These are phyloP conservation scores for Quercus parvula DNA, from an alignment of 306 rosid genomes.

Conservation along the genomic window DNA sequence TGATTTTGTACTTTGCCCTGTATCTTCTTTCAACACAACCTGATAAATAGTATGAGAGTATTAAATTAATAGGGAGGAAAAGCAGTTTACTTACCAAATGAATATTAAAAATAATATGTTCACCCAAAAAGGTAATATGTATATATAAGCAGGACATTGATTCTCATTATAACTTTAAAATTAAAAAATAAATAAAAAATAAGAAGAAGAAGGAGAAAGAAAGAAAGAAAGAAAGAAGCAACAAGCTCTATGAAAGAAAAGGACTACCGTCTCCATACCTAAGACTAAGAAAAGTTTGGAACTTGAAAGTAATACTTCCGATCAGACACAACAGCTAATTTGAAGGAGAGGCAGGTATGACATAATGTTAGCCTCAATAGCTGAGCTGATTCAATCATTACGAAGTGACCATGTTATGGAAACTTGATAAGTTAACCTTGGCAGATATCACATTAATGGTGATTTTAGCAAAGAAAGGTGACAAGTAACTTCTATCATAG, in stretches of 20 bases:
- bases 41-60: conserved; percentile 25
- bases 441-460: too few relatives aligned
- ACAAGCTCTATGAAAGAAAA: not conserved
- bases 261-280: not conserved
- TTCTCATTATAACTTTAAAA: not conserved
- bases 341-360: not conserved
- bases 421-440: too few relatives aligned
- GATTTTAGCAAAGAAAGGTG: too few relatives aligned
- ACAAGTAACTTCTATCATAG: too few relatives aligned
- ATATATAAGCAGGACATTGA: not conserved
- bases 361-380: too few relatives aligned
- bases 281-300: not conserved
- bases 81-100: not conserved
- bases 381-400: too few relatives aligned
- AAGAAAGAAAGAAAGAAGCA: not conserved
- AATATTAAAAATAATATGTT: not conserved
- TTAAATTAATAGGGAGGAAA: not conserved
- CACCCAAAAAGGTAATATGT: not conserved
- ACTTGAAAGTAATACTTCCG: not conserved
- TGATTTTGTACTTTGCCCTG: conserved; percentile 30
- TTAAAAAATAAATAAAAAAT: not conserved
- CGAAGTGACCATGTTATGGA: too few relatives aligned
- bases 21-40: conserved; percentile 60
- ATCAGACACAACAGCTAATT: not conserved
- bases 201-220: too few relatives aligned